Conservation (phyloP, 1,139 yeast genomes). For the Suhomyces choctaworum region DNA sequence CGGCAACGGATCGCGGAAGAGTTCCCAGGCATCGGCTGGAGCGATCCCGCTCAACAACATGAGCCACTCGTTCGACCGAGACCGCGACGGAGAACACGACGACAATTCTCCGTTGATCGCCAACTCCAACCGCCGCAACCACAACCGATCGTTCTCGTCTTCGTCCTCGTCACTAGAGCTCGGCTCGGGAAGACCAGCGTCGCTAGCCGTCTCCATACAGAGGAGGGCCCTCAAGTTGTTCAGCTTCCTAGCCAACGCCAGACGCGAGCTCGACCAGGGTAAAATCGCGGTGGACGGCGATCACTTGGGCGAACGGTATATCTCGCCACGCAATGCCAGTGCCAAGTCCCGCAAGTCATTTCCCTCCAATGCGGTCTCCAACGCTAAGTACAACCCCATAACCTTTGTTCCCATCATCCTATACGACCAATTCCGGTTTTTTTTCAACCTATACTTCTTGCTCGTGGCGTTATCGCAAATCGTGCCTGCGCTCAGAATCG, state of each 20-base stretch:
- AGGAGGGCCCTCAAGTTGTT: slow-evolving; percentile 18
- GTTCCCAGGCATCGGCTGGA: slow-evolving; percentile 29
- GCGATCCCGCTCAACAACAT: slow-evolving; percentile 33
- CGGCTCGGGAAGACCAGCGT: slow-evolving; percentile 12
- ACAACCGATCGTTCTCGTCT: slow-evolving; percentile 23
- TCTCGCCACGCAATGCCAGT: slow-evolving; percentile 39
- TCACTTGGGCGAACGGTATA: slow-evolving; percentile 28
- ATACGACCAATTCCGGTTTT: slow-evolving; percentile 95
- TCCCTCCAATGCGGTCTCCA: slow-evolving; percentile 83
- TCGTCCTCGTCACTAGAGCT: slow-evolving; percentile 19
- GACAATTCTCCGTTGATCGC: slow-evolving; percentile 35
- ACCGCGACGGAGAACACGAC: slow-evolving; percentile 14
- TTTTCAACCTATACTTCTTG: slow-evolving; percentile 88
- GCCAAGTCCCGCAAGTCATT: slow-evolving; percentile 29
- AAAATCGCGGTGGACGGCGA: slow-evolving; percentile 15
- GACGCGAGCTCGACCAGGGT: slow-evolving; percentile 30
- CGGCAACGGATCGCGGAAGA: slow-evolving; percentile 20
- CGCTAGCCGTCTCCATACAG: slow-evolving; percentile 19
- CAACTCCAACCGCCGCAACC: slow-evolving; percentile 15
- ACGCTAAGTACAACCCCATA: slow-evolving; percentile 89
- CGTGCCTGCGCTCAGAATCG: slow-evolving; percentile 88
- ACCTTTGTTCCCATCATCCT: slow-evolving; percentile 86
- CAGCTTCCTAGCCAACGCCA: slow-evolving; percentile 28
- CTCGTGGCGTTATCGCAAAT: slow-evolving; percentile 93
- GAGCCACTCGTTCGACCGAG: slow-evolving; percentile 11